Evolutionary conservation across 31 red algal species (phyloP).

Genomic region (Asparagopsis taxiformis): DNA sequence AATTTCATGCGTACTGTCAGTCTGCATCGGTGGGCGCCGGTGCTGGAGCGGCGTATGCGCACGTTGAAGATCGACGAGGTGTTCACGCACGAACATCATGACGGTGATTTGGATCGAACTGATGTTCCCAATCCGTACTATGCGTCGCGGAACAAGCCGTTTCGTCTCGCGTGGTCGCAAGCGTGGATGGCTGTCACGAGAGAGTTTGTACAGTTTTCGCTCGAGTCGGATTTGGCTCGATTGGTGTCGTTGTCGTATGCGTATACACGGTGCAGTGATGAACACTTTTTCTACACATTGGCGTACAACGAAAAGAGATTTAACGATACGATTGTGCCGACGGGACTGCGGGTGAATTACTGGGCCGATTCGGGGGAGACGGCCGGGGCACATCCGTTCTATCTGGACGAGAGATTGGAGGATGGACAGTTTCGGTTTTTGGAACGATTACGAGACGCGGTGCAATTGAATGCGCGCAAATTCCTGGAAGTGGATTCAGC

Average conservation of each 20-base stretch:
- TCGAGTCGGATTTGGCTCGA: constrained; percentile 16
- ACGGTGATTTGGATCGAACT: too few species aligned
- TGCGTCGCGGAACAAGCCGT: too few species aligned
- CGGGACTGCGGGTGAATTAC: constrained; percentile 39
- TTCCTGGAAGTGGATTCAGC: constrained; percentile 23
- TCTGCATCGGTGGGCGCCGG: too few species aligned
- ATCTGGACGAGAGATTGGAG: constrained; percentile 22
- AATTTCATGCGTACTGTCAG: too few species aligned
- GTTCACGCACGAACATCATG: too few species aligned
- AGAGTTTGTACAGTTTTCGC: constrained; percentile 27
- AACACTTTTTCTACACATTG: constrained; percentile 62
- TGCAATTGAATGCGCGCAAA: constrained; percentile 50
- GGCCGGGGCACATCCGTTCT: constrained; percentile 60
- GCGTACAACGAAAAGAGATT: constrained; percentile 38
- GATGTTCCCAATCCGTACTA: too few species aligned
- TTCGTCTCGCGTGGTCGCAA: too few species aligned
- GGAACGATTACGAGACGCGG: constrained; percentile 16
- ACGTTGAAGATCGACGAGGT: too few species aligned
- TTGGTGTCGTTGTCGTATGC: constrained; percentile 45
- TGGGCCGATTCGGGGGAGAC: constrained; percentile 52
- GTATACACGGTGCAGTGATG: constrained; percentile 24
- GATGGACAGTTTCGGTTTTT: constrained; percentile 36
- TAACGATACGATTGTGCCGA: constrained; percentile 37
- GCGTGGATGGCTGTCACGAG: constrained; percentile 68
- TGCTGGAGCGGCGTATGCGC: too few species aligned